Percentiles rank a stretch among this genome's conserved stretches.
These are phyloP conservation scores for Sporobolomyces pararoseus DNA, from an alignment of 768 basidiomycete species.

Conservation along the genomic window DNA sequence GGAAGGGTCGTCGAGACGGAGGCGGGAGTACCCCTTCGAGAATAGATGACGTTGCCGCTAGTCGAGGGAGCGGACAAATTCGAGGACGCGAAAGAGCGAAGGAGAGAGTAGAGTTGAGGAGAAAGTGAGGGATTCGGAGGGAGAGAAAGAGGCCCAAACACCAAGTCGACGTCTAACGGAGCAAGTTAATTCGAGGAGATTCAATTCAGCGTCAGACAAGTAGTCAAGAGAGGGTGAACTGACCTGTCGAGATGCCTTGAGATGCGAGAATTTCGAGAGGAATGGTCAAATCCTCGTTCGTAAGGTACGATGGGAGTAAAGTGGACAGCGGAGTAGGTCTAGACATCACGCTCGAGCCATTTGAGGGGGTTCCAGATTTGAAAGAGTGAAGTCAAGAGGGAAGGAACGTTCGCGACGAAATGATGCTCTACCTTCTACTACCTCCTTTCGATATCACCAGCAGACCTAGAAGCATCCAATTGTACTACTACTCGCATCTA, in stretches of 20 bases:
- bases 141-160: not conserved
- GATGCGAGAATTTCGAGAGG: not conserved
- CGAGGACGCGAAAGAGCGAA: constrained; percentile 66
- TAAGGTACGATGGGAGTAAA: not conserved
- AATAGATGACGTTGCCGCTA: constrained; percentile 49
- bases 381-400: not conserved
- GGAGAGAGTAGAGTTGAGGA: not conserved
- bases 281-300: not conserved
- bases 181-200: not conserved
- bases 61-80: constrained; percentile 84
- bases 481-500: constrained; percentile 7
- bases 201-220: too few relatives aligned
- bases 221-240: not conserved
- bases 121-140: constrained; percentile 6
- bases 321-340: not conserved
- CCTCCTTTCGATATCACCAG: not conserved
- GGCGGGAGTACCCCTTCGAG: constrained; percentile 50
- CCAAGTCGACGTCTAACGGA: constrained; percentile 15
- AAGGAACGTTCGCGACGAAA: too few relatives aligned
- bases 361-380: too few relatives aligned
- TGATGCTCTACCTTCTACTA: not conserved
- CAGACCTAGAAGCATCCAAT: not conserved
- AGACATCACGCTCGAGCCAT: not conserved
- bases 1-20: constrained; percentile 74
- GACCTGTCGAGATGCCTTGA: not conserved